Percentiles rank a stretch among this genome's conserved stretches.
Conservation (phyloP, 352 stramenopile genomes). For the Globisporangium lucens region DNA sequence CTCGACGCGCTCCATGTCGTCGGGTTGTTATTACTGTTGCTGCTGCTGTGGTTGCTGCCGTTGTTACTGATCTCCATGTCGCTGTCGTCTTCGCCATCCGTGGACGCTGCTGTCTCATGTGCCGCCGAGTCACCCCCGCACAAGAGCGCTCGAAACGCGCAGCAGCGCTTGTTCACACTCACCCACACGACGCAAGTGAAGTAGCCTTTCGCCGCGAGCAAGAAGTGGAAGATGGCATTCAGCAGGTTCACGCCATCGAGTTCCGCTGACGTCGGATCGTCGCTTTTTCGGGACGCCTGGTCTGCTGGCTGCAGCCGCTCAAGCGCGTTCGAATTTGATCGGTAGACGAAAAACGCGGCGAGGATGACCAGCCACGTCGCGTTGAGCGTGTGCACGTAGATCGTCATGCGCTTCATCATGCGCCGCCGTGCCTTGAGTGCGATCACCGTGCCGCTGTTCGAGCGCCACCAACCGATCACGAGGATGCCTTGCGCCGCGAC, state of each 20-base stretch:
- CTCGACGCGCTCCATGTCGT: constrained; percentile 14
- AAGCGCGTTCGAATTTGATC: constrained; percentile 39
- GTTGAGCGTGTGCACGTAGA: constrained; percentile 71
- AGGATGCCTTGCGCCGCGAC: constrained; percentile 56
- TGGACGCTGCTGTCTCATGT: neutral
- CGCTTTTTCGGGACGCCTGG: neutral
- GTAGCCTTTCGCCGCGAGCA: constrained; percentile 62
- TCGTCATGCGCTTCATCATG: constrained; percentile 74
- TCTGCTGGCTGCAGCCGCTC: constrained; percentile 28
- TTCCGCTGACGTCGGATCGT: neutral
- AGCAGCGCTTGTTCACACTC: constrained; percentile 61
- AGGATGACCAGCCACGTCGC: constrained; percentile 60
- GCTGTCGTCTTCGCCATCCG: constrained; percentile 3
- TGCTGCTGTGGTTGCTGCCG: neutral
- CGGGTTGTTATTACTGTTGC: constrained; percentile 4
- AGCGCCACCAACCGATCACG: constrained; percentile 69
- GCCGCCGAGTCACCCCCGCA: constrained; percentile 18
- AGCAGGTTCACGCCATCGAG: constrained; percentile 29
- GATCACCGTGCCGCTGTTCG: constrained; percentile 74
- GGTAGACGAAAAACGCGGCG: constrained; percentile 62
- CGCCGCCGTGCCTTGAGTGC: constrained; percentile 59
- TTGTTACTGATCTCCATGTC: neutral
- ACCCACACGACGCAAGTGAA: constrained; percentile 65
- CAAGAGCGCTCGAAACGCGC: constrained; percentile 27
- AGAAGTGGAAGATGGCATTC: constrained; percentile 52